Evolutionary conservation across 352 stramenopile species (phyloP).

Genomic region (Pythium sp.): DNA sequence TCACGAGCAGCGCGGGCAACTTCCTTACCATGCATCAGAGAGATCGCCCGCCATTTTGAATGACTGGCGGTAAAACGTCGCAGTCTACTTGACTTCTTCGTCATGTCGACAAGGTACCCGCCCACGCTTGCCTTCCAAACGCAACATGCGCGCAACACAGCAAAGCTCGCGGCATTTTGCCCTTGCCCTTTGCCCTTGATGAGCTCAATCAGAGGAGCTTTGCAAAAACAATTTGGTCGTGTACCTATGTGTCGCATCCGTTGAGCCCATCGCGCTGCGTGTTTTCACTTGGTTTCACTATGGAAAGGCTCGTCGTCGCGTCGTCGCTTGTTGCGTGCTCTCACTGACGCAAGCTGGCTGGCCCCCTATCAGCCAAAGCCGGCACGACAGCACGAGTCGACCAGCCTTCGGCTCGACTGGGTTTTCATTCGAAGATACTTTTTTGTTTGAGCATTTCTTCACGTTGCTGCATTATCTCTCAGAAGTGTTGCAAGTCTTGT

Average conservation of each 20-base stretch:
- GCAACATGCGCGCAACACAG: not conserved
- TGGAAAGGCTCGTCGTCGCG: not conserved
- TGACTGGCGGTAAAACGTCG: not conserved
- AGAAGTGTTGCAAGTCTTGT: too few relatives aligned
- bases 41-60: too few relatives aligned
- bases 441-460: too few relatives aligned
- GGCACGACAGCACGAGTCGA: too few relatives aligned
- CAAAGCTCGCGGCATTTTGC: not conserved
- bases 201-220: not conserved
- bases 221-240: not conserved
- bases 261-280: not conserved
- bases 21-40: too few relatives aligned
- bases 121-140: not conserved
- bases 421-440: too few relatives aligned
- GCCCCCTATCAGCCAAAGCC: too few relatives aligned
- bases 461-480: too few relatives aligned
- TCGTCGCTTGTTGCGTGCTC: too few relatives aligned
- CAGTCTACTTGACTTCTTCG: not conserved
- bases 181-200: not conserved
- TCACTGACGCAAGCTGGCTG: not conserved
- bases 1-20: too few relatives aligned
- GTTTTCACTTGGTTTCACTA: not conserved
- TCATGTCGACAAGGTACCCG: not conserved
- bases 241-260: not conserved
- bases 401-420: too few relatives aligned